phyloP scores from a whole-genome alignment of 1,284 basidiomycete genomes.

The Inonotus hispidus region DNA sequence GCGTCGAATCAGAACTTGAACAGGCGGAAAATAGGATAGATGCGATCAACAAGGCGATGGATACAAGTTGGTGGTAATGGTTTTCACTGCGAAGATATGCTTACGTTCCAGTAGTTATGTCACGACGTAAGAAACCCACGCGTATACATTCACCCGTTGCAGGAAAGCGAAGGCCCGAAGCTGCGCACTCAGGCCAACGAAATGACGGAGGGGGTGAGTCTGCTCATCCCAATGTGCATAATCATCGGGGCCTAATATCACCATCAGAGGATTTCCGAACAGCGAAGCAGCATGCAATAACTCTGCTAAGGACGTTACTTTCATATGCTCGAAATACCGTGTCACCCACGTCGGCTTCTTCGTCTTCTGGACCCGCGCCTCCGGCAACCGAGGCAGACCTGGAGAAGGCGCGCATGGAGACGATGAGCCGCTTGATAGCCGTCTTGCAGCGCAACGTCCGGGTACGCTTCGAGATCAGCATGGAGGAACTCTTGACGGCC shows the following conservation, averaged over 20 bases:
- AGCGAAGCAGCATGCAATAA: constrained; percentile 55
- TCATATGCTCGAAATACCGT: constrained; percentile 37
- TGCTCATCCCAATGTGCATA: background rate
- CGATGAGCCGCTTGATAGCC: constrained; percentile 62
- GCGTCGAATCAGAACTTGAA: constrained; percentile 74
- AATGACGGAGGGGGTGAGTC: constrained; percentile 25
- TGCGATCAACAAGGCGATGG: constrained; percentile 57
- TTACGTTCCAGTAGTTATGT: constrained; percentile 5
- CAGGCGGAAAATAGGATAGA: constrained; percentile 69
- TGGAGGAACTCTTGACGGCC: constrained; percentile 64
- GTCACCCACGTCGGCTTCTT: constrained; percentile 37
- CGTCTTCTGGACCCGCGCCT: constrained; percentile 32
- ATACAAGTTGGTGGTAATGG: constrained; percentile 42
- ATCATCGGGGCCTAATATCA: background rate
- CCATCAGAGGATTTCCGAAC: constrained; percentile 61
- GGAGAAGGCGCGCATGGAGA: constrained; percentile 52
- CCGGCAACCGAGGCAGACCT: constrained; percentile 40
- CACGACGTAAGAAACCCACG: constrained; percentile 17
- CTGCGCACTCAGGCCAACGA: background rate
- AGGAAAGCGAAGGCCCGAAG: constrained; percentile 12
- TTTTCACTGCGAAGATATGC: background rate
- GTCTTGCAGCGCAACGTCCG: constrained; percentile 73
- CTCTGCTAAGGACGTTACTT: constrained; percentile 48
- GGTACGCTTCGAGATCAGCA: constrained; percentile 71
- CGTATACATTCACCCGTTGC: constrained; percentile 13